phyloP scores from a whole-genome alignment of 768 basidiomycete species.

The Termitomyces sp. region DNA sequence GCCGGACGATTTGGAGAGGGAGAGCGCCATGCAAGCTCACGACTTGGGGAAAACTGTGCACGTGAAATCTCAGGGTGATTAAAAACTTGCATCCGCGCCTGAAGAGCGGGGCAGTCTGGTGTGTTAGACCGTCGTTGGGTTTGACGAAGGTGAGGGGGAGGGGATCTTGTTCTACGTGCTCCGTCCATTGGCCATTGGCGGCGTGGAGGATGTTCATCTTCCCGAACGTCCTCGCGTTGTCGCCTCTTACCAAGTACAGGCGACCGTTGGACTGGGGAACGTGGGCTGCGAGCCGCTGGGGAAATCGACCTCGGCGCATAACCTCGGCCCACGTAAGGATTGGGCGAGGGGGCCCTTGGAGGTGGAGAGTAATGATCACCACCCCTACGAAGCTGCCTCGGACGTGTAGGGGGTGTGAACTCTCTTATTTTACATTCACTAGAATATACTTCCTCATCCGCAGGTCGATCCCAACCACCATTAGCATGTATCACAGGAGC shows the following conservation, averaged over 20 bases:
- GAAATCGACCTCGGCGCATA: background rate
- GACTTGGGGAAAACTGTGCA: background rate
- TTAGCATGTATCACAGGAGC: conserved; percentile 8
- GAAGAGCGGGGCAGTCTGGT: background rate
- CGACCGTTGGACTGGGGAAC: background rate
- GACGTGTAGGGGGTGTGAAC: background rate
- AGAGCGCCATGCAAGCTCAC: conserved; percentile 11
- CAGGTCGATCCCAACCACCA: conserved; percentile 9
- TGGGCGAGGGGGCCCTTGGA: background rate
- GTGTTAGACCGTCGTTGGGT: background rate
- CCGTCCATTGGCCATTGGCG: conserved; percentile 13
- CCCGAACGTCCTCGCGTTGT: conserved; percentile 12
- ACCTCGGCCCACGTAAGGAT: background rate
- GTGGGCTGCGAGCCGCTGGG: background rate
- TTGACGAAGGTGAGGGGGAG: background rate
- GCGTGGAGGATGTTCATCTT: conserved; percentile 14
- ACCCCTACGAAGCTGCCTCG: background rate
- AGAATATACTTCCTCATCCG: conserved; percentile 6
- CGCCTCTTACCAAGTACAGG: conserved; percentile 16
- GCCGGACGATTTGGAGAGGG: conserved; percentile 15
- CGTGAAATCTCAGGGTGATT: background rate
- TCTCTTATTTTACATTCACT: background rate
- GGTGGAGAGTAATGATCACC: conserved; percentile 14
- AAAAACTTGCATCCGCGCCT: background rate
- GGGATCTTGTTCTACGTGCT: conserved; percentile 2